Percentiles rank a stretch among this genome's conserved stretches.
These are phyloP conservation scores for Camelina laxa DNA, from an alignment of 345 rosid genomes.

Conservation along the genomic window DNA sequence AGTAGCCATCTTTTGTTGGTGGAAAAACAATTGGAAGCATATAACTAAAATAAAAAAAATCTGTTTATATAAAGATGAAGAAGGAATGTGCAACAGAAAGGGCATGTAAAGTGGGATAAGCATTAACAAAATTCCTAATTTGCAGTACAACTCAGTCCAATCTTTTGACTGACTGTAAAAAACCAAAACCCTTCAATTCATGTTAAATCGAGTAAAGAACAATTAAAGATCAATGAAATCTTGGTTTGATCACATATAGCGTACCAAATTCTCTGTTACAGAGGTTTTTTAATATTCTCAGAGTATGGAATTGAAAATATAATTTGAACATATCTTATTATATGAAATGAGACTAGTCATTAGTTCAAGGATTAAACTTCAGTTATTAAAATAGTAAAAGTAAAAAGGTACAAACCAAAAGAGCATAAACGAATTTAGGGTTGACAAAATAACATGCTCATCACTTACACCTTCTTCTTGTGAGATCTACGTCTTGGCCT, in stretches of 20 bases:
- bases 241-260: not conserved
- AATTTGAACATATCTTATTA: not conserved
- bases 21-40: not conserved
- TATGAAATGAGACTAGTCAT: not conserved
- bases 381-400: no score
- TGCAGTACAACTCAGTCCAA: constrained; percentile 25
- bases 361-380: no score
- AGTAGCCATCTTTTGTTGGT: constrained; percentile 18
- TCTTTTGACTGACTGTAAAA: constrained; percentile 24
- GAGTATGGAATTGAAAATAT: not conserved
- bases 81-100: constrained; percentile 19
- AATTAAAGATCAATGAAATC: not conserved
- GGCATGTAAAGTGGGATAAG: constrained; percentile 28
- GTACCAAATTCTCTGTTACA: not conserved
- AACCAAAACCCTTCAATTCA: not conserved
- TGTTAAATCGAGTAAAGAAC: not conserved
- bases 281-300: not conserved
- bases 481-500: no score
- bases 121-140: constrained; percentile 19
- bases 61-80: constrained; percentile 17
- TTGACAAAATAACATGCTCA: no score
- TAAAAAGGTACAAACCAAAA: no score
- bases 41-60: not conserved
- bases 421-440: no score
- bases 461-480: no score